Conservation (phyloP, 2,329 filamentous ascomycete species). For the Microsporum canis region DNA sequence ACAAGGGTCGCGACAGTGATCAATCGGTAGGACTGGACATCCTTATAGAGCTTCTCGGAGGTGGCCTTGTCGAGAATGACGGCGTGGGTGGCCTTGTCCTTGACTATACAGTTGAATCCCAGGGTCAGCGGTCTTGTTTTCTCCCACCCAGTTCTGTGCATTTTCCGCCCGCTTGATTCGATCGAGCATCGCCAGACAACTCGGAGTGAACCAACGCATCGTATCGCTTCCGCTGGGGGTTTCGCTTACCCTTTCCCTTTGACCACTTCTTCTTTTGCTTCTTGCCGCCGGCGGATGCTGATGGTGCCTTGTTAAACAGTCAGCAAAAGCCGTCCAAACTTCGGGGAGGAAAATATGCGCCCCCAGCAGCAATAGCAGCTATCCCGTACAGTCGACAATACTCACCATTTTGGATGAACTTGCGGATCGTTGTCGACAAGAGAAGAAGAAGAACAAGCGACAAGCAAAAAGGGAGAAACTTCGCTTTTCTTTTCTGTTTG, state of each 20-base stretch:
- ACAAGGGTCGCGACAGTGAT: constrained; percentile 97
- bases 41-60: constrained; percentile 98
- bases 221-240: neutral
- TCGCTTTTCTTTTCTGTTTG: constrained; percentile 10
- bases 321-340: neutral
- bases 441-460: constrained; percentile 20
- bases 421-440: constrained; percentile 27
- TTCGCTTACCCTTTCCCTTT: constrained; percentile 44
- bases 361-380: neutral
- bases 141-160: neutral
- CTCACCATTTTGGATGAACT: constrained; percentile 31
- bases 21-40: constrained; percentile 99
- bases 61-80: constrained; percentile 98
- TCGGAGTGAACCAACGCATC: neutral
- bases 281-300: constrained; percentile 39
- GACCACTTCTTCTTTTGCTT: constrained; percentile 49
- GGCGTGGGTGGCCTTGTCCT: constrained; percentile 99
- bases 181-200: constrained; percentile 1
- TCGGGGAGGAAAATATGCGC: neutral
- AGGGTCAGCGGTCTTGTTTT: constrained; percentile 13
- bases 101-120: constrained; percentile 53
- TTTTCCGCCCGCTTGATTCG: neutral
- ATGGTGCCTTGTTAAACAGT: constrained; percentile 30
- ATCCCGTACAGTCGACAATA: constrained; percentile 1
- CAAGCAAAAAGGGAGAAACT: constrained; percentile 12